phyloP scores from a whole-genome alignment of 257 asterid genomes.

The Fraxinus americana region DNA sequence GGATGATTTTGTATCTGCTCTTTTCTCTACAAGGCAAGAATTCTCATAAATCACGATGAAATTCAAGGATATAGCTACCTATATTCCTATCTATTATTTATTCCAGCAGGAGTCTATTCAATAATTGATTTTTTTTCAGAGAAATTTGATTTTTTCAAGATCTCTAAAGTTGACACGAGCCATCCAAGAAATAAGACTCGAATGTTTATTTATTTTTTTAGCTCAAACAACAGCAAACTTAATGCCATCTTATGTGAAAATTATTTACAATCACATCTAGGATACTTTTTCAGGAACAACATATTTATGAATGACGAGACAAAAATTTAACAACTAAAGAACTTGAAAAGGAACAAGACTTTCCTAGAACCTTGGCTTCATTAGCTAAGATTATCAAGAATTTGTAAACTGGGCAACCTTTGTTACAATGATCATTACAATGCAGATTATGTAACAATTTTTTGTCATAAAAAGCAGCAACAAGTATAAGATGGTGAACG shows the following conservation, averaged over 20 bases:
- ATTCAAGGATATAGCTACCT: not conserved
- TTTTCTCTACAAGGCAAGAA: conserved; percentile 27
- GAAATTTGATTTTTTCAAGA: too few relatives aligned
- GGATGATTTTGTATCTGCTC: conserved; percentile 52
- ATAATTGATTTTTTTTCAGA: too few relatives aligned
- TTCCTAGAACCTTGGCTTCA: not conserved
- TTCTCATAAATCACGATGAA: not conserved
- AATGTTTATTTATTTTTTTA: too few relatives aligned
- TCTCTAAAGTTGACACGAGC: too few relatives aligned
- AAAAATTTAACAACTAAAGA: not conserved
- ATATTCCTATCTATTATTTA: too few relatives aligned
- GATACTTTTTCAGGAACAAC: not conserved
- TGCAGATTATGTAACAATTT: not conserved
- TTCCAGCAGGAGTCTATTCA: too few relatives aligned
- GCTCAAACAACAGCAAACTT: not conserved
- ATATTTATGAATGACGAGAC: too few relatives aligned
- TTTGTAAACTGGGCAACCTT: not conserved
- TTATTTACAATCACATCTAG: not conserved
- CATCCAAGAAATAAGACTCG: too few relatives aligned
- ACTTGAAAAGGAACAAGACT: not conserved
- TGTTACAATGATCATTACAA: not conserved
- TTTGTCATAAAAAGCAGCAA: not conserved
- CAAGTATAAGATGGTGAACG: not conserved
- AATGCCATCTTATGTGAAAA: not conserved
- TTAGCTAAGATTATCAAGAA: not conserved